phyloP scores from a whole-genome alignment of 1,284 basidiomycete genomes.

The Ceratobasidium sp. region DNA sequence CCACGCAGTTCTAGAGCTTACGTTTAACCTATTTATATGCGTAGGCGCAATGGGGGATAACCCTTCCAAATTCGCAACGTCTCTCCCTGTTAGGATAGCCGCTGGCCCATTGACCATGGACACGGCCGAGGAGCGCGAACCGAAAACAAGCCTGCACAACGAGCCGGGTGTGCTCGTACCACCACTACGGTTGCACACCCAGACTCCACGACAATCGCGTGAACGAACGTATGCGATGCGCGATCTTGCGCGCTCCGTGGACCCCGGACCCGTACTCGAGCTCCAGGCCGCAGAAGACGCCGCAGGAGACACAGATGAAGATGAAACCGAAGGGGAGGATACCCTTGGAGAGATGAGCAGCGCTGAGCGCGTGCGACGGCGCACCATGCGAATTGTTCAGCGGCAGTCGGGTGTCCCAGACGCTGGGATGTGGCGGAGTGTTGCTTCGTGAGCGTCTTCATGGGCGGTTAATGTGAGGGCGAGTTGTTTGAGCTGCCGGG shows the following conservation, averaged over 20 bases:
- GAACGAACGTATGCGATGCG: constrained; percentile 45
- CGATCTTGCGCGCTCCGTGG: constrained; percentile 44
- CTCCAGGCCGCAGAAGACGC: constrained; percentile 41
- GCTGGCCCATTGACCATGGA: constrained; percentile 31
- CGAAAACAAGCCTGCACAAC: constrained; percentile 44
- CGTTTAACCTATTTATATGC: constrained; percentile 9
- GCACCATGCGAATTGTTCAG: constrained; percentile 39
- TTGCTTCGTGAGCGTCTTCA: constrained; percentile 35
- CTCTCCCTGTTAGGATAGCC: constrained; percentile 46
- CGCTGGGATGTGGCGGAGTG: constrained; percentile 43
- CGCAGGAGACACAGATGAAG: constrained; percentile 45
- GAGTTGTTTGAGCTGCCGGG: neutral
- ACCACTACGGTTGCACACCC: neutral
- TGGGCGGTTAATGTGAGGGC: neutral
- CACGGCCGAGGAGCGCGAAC: constrained; percentile 29
- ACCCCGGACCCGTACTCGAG: constrained; percentile 44
- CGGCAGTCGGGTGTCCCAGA: constrained; percentile 41
- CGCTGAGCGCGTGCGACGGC: constrained; percentile 37
- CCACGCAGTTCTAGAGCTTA: neutral
- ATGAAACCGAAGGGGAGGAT: constrained; percentile 20
- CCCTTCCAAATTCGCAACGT: constrained; percentile 45
- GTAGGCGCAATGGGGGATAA: constrained; percentile 43
- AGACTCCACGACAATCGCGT: constrained; percentile 38
- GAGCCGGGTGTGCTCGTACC: constrained; percentile 28
- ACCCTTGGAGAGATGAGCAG: constrained; percentile 26